Base-by-base conservation (phyloP, 345 rosid genomes). In the Triadica sebifera region DNA sequence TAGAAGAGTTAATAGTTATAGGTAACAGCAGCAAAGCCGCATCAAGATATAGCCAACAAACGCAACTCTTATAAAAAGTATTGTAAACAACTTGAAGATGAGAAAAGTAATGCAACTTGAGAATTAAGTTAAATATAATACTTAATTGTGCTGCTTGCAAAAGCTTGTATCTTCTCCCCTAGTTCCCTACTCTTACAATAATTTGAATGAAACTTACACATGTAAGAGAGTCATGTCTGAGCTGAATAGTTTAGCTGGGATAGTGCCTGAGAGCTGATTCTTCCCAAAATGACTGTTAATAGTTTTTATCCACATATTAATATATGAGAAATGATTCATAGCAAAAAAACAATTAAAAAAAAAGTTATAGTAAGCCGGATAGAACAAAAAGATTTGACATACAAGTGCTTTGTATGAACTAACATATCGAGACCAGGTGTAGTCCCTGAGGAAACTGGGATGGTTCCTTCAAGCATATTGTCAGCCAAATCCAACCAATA, bases 401-500 rank as follows among this genome's bases (percentile, higher is more conserved):
- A 96, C 98, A 96, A 96, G 82, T 96, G 99, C 76, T 86, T 80
- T 34, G 98, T 78, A 9, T 81, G 20, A 77, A 80, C 57, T 73
- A 96, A 88, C 89, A 80, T 75, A 80, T 96, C 92, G 52, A 96
- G 96, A 38, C 99, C 99, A 77, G 89, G 93, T 49, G 83, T 70
- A 12, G 79, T 82, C 70, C 84, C 99, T 70, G 59, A 46, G 0
- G 99, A 96, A 22, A 96, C 91, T 29, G 99, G 99, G 68, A 96
- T 84, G 3, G 67, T 3, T 67, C 98, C 99, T 6, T 71, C 83
- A 6, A 96, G 86, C 77, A 75, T 80, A 83, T 96, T 96, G 76
- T 90, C 94, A 50, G 94, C 89, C 39, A 96, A 83, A 80, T 96
- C 99, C 49, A 96, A 79, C 98, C 91, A 96, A 78, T 87, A 85